Conservation (phyloP, 345 rosid species). For the Sapria himalayana region DNA sequence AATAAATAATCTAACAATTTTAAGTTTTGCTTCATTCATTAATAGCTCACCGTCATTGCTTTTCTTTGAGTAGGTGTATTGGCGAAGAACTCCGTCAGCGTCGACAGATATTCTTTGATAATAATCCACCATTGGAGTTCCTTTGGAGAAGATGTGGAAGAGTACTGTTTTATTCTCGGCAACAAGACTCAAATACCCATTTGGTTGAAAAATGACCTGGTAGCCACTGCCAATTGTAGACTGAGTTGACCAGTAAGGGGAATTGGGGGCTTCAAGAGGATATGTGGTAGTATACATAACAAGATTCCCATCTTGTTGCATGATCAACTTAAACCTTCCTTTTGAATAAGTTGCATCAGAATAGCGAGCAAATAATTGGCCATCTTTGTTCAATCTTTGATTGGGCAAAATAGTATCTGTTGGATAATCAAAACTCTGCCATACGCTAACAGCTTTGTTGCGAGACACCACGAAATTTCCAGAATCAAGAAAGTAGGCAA, state of each 20-base stretch:
- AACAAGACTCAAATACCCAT: constrained; percentile 21
- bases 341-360: constrained; percentile 12
- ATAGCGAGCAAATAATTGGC: constrained; percentile 11
- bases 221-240: constrained; percentile 4
- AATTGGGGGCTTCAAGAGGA: constrained; percentile 5
- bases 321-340: constrained; percentile 16
- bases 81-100: constrained; percentile 37
- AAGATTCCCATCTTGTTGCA: constrained; percentile 20
- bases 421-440: constrained; percentile 32
- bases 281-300: constrained; percentile 9
- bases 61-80: constrained; percentile 26
- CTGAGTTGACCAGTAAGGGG: constrained; percentile 13
- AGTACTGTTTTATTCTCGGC: constrained; percentile 11
- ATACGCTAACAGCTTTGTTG: constrained; percentile 7
- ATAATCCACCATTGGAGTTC: constrained; percentile 6
- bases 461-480: constrained; percentile 28
- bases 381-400: constrained; percentile 12
- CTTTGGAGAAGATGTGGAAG: neutral
- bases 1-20: no score
- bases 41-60: constrained; percentile 9
- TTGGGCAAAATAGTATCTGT: constrained; percentile 36
- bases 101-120: constrained; percentile 31
- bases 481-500: constrained; percentile 26
- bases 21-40: no score
- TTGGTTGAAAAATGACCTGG: constrained; percentile 21